phyloP scores from a whole-genome alignment of 257 asterid species.

The Leonotis leonurus region DNA sequence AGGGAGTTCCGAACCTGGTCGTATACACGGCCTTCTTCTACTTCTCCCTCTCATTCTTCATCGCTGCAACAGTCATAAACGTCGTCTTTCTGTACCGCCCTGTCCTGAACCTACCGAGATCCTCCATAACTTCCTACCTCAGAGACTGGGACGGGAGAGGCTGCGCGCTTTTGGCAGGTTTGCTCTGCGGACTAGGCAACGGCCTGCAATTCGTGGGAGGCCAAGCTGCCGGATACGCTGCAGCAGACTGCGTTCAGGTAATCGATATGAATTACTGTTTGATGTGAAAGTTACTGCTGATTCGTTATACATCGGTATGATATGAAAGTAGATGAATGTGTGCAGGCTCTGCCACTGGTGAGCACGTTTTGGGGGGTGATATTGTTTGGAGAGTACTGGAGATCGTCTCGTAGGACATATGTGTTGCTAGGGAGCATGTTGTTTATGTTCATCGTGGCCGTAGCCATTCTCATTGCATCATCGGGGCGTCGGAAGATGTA shows the following conservation, averaged over 20 bases:
- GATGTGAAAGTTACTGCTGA: neutral
- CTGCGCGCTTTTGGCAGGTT: constrained; percentile 36
- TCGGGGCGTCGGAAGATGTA: constrained; percentile 32
- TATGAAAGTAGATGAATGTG: too few relatives aligned
- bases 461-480: constrained; percentile 42
- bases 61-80: constrained; percentile 27
- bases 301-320: too few relatives aligned
- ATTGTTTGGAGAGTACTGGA: constrained; percentile 42
- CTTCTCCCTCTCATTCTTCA: constrained; percentile 42
- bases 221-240: constrained; percentile 54
- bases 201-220: constrained; percentile 60
- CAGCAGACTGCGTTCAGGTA: constrained; percentile 55
- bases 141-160: constrained; percentile 35
- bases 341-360: constrained; percentile 57
- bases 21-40: constrained; percentile 52
- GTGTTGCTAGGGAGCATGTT: constrained; percentile 36
- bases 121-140: constrained; percentile 33
- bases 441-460: constrained; percentile 41
- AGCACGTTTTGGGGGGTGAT: constrained; percentile 54
- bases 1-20: constrained; percentile 29
- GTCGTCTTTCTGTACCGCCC: constrained; percentile 33
- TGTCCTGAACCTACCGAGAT: constrained; percentile 34
- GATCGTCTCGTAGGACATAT: constrained; percentile 38
- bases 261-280: neutral
- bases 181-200: constrained; percentile 40